These are phyloP conservation scores for Ustilago shanxiensis DNA, from an alignment of 1,284 basidiomycete genomes.

Conservation along the genomic window DNA sequence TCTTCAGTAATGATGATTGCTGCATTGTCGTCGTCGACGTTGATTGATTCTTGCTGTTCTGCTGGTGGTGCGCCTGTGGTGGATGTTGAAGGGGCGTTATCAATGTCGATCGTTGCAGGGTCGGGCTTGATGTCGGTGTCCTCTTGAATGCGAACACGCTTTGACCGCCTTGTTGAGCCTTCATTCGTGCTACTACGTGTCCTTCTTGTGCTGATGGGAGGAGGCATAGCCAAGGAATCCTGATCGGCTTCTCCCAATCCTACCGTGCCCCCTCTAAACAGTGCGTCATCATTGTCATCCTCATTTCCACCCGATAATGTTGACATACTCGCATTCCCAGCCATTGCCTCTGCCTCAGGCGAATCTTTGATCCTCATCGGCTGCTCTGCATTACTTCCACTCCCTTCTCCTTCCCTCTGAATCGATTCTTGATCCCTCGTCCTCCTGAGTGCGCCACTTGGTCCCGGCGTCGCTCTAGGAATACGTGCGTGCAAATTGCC, in stretches of 20 bases:
- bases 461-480: conserved; percentile 25
- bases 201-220: conserved; percentile 26
- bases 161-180: conserved; percentile 22
- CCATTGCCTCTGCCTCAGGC: conserved; percentile 24
- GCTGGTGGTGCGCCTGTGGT: background rate
- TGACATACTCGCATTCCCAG: conserved; percentile 20
- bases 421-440: background rate
- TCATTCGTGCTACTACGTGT: conserved; percentile 10
- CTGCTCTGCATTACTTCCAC: conserved; percentile 16
- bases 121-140: conserved; percentile 32
- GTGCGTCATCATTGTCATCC: conserved; percentile 17
- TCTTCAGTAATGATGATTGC: conserved; percentile 46
- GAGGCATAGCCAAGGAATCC: conserved; percentile 33
- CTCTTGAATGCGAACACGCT: conserved; percentile 37
- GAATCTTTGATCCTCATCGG: conserved; percentile 46
- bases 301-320: conserved; percentile 26
- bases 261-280: conserved; percentile 19
- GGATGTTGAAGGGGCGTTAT: background rate
- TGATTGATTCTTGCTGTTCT: background rate
- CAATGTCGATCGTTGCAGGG: background rate
- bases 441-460: background rate
- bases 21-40: conserved; percentile 16
- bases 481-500: conserved; percentile 54
- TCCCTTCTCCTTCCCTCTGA: conserved; percentile 16
- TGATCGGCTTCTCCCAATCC: conserved; percentile 1